A percentile compares a stretch with the other conserved stretches of the same genome.
These are phyloP conservation scores for Kodamaea sagamina DNA, from an alignment of 805 yeast genomes.

Conservation along the genomic window DNA sequence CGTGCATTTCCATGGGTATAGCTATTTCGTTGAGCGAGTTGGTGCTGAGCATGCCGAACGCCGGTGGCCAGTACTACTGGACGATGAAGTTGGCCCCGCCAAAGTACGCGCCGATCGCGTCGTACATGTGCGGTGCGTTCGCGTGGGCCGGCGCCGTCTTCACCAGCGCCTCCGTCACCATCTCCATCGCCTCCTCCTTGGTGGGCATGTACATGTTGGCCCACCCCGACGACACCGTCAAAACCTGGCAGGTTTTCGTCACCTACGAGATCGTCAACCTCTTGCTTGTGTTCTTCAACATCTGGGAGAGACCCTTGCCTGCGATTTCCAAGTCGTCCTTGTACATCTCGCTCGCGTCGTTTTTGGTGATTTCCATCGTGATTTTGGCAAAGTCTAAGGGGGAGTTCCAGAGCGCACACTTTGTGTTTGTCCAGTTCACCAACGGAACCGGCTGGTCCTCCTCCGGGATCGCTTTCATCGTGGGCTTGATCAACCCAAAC, in stretches of 20 bases:
- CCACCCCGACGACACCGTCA: slow-evolving; percentile 35
- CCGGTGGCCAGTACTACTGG: slow-evolving; percentile 65
- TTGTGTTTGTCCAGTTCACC: slow-evolving; percentile 55
- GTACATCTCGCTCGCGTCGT: slow-evolving; percentile 54
- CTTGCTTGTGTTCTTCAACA: slow-evolving; percentile 47
- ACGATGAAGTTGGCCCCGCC: slow-evolving; percentile 55
- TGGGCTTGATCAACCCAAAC: slow-evolving; percentile 70
- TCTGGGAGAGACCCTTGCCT: slow-evolving; percentile 56
- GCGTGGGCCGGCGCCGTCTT: slow-evolving; percentile 65
- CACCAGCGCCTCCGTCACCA: slow-evolving; percentile 60
- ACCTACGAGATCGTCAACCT: slow-evolving; percentile 48
- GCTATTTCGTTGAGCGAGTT: slow-evolving; percentile 57
- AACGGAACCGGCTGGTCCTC: slow-evolving; percentile 64
- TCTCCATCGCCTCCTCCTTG: slow-evolving; percentile 53
- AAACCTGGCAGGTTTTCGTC: slow-evolving; percentile 59
- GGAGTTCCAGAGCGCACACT: slow-evolving; percentile 49
- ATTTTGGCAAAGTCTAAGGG: slow-evolving; percentile 55
- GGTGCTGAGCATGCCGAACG: slow-evolving; percentile 53
- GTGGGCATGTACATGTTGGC: slow-evolving; percentile 52
- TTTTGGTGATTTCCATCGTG: slow-evolving; percentile 52
- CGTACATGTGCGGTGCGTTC: slow-evolving; percentile 61
- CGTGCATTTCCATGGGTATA: slow-evolving; percentile 47
- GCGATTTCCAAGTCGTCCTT: slow-evolving; percentile 49
- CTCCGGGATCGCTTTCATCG: slow-evolving; percentile 60
- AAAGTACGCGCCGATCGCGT: slow-evolving; percentile 47